Evolutionary conservation across 352 stramenopile genomes (phyloP).

Genomic region (Globisporangium mamillatum): DNA sequence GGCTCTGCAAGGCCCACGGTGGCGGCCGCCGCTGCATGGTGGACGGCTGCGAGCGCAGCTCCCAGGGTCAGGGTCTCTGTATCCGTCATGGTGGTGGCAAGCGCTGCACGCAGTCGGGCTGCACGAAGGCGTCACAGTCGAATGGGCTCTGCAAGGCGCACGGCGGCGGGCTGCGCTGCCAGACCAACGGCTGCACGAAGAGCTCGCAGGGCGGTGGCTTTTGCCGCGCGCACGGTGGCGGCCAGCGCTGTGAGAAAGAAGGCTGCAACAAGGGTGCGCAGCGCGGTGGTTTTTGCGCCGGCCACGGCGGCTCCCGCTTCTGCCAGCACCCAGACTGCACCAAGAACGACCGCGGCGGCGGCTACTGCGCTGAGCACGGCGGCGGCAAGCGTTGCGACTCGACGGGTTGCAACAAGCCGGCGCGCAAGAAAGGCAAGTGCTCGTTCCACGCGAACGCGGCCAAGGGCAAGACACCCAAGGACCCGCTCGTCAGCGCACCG

Average conservation of each 20-base stretch:
- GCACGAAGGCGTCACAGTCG: conserved; percentile 79
- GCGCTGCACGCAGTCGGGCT: conserved; percentile 62
- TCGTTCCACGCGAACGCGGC: conserved; percentile 79
- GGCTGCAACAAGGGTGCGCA: conserved; percentile 84
- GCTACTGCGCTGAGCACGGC: conserved; percentile 84
- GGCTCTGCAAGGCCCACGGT: conserved; percentile 81
- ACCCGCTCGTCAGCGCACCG: conserved; percentile 31
- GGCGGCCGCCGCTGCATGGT: conserved; percentile 78
- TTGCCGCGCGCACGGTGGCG: conserved; percentile 79
- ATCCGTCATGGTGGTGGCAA: conserved; percentile 44
- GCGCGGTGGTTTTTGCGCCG: conserved; percentile 74
- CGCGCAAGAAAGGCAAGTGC: conserved; percentile 86
- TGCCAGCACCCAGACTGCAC: conserved; percentile 85
- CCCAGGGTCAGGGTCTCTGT: conserved; percentile 54
- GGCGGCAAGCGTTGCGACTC: conserved; percentile 82
- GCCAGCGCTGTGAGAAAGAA: conserved; percentile 79
- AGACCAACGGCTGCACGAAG: conserved; percentile 76
- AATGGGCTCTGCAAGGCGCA: conserved; percentile 86
- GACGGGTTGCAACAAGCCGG: conserved; percentile 74
- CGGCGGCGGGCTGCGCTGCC: conserved; percentile 76
- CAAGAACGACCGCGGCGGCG: conserved; percentile 85
- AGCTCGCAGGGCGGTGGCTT: conserved; percentile 80
- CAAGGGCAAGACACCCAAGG: conserved; percentile 67
- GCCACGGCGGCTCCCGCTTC: conserved; percentile 77
- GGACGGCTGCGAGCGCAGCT: conserved; percentile 76